Percentiles rank a stretch among this genome's conserved stretches.
phyloP scores from a whole-genome alignment of 2,329 filamentous ascomycete species.

The Aspergillus hiratsukae region DNA sequence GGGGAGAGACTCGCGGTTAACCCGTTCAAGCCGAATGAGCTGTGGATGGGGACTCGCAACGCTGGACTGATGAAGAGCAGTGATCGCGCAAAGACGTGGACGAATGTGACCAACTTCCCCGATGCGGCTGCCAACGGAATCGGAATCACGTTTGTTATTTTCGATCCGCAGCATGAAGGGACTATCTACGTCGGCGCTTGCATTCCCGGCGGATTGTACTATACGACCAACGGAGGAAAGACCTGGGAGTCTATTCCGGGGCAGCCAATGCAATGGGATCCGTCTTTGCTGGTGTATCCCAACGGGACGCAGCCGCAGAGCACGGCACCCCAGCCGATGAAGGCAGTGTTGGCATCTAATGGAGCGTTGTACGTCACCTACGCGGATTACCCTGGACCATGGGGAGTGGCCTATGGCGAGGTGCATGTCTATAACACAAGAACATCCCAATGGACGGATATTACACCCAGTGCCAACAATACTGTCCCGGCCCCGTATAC shows the following conservation, averaged over 20 bases:
- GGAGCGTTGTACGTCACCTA: conserved; percentile 11
- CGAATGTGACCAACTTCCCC: conserved; percentile 10
- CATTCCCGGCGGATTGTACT: conserved; percentile 8
- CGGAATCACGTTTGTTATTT: conserved; percentile 11
- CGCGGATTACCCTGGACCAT: conserved; percentile 10
- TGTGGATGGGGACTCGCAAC: conserved; percentile 11
- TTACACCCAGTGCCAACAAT: conserved; percentile 8
- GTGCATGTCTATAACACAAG: conserved; percentile 12
- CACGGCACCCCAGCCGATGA: conserved; percentile 12
- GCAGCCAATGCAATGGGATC: conserved; percentile 10
- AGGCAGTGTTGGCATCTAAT: conserved; percentile 9
- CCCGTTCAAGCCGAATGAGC: conserved; percentile 9
- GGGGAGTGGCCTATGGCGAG: conserved; percentile 7
- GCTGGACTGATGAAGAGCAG: conserved; percentile 11
- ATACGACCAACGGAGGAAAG: conserved; percentile 6
- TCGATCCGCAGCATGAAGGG: conserved; percentile 7
- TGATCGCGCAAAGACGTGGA: conserved; percentile 10
- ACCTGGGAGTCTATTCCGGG: conserved; percentile 9
- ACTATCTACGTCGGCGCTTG: conserved; percentile 10
- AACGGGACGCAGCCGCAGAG: conserved; percentile 10
- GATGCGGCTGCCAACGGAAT: conserved; percentile 8
- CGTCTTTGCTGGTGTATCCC: conserved; percentile 6
- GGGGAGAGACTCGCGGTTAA: conserved; percentile 13
- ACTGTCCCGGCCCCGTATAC: conserved; percentile 6
- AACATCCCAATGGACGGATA: conserved; percentile 6